phyloP scores from a whole-genome alignment of 1,284 basidiomycete genomes.

The Moniliella sp. region DNA sequence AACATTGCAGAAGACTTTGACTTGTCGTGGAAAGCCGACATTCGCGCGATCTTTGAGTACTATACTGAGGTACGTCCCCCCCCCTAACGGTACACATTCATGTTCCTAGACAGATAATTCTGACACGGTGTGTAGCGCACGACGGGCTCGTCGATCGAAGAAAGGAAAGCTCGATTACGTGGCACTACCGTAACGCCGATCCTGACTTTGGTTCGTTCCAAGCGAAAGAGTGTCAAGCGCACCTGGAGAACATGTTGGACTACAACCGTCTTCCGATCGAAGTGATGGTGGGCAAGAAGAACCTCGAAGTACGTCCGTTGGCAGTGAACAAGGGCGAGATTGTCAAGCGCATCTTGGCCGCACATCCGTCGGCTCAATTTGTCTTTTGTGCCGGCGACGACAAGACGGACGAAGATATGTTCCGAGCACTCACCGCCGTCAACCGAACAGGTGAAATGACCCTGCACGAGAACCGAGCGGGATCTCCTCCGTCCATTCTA shows the following conservation, averaged over 20 bases:
- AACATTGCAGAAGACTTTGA: constrained; percentile 77
- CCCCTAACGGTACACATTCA: constrained; percentile 33
- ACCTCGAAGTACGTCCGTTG: constrained; percentile 78
- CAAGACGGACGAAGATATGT: constrained; percentile 47
- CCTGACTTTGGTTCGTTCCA: constrained; percentile 60
- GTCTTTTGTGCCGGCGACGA: constrained; percentile 94
- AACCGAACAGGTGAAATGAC: constrained; percentile 1
- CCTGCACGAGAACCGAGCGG: not conserved
- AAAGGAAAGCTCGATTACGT: constrained; percentile 87
- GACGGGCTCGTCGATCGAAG: constrained; percentile 79
- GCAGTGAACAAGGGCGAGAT: constrained; percentile 97
- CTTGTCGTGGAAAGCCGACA: constrained; percentile 94
- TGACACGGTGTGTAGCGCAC: constrained; percentile 43
- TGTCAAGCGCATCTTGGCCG: constrained; percentile 73
- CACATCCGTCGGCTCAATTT: constrained; percentile 77
- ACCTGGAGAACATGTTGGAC: constrained; percentile 57
- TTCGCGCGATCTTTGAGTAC: constrained; percentile 82
- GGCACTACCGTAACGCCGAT: constrained; percentile 83
- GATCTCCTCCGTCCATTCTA: not conserved
- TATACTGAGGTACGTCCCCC: no score
- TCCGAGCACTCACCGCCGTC: constrained; percentile 15
- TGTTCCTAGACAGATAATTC: not conserved
- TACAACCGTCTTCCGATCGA: constrained; percentile 31
- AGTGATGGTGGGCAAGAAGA: constrained; percentile 62
- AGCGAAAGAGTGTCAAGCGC: constrained; percentile 71